Base-by-base conservation (phyloP, 148 eudicot species). In the Amaranthus cruentus region DNA sequence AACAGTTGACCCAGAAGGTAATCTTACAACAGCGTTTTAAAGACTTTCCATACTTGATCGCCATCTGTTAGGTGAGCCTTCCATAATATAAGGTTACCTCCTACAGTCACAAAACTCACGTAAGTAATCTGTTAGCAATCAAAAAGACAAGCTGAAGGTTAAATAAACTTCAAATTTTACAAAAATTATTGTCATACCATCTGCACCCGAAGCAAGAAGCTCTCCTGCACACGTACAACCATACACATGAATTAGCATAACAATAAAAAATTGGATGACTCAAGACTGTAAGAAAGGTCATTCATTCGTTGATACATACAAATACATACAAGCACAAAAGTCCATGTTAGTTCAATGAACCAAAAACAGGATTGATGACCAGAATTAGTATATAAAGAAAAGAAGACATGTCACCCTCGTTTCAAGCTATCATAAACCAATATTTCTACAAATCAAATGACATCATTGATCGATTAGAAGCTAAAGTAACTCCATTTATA, bases 81-180 rank as follows among this genome's bases (percentile, higher is more conserved):
- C 98, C 98, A 95, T 66, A 95, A 64, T 66, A 95, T 78, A 62
- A 95, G 86, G 75, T 95, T 96, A 72, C 98, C 98, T 18, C 98
- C 98, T 91, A 66, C 62, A 81, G 14, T 77, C n/a, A 81, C 46
- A 80, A 78, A 76, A 70, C 9, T 42, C 43, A 70, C 28, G 21
- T 62, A 57, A 77, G 76, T 50, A 43, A 72, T 49, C 44, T 67
- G n/a, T 50, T 66, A 60, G 57, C 47, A 60, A 56, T 12, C 15
- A 50, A 53, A 46, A 11, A 62, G 14, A 58, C 53, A 56, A 67
- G 58, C 4, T 3, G 4, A n/a, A 48, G 7, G 57, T 61, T 13
- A 51, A 56, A 57, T 46, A 50, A n/a, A 48, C 3, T 63, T 61
- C 10, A 51, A 56, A 57, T 46, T 46, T 59, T n/a, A 70, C 42